These are phyloP conservation scores for Grigorovia jiainica DNA, from an alignment of 805 yeast genomes.

Conservation along the genomic window DNA sequence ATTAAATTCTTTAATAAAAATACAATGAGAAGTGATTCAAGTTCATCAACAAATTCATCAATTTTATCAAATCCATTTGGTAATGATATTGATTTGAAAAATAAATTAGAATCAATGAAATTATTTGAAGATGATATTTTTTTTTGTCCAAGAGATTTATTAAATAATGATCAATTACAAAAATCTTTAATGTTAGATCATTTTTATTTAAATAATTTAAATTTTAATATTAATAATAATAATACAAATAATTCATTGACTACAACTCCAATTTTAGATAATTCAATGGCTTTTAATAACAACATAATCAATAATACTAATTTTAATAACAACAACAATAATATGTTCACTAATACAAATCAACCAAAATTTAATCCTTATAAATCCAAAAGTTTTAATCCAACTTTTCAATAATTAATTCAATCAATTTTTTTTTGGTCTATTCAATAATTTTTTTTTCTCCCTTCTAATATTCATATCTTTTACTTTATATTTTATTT, in stretches of 20 bases:
- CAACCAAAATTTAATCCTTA: slow-evolving; percentile 48
- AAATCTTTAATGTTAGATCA: slow-evolving; percentile 22
- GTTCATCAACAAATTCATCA: slow-evolving; percentile 6
- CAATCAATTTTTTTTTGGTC: not conserved
- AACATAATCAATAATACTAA: not conserved
- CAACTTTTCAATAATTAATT: slow-evolving; percentile 32
- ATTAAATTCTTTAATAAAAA: slow-evolving; percentile 6
- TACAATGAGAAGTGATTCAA: slow-evolving; percentile 10
- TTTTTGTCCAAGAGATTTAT: slow-evolving; percentile 24
- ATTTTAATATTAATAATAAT: not conserved
- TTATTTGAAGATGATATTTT: slow-evolving; percentile 27
- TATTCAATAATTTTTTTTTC: too few relatives aligned
- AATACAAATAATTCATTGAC: not conserved
- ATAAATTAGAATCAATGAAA: slow-evolving; percentile 21
- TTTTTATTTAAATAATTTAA: slow-evolving; percentile 7
- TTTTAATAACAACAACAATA: slow-evolving; percentile 4
- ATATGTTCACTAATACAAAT: too few relatives aligned
- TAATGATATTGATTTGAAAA: slow-evolving; percentile 7
- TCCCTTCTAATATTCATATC: too few relatives aligned
- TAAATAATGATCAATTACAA: slow-evolving; percentile 21
- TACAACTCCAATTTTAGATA: not conserved
- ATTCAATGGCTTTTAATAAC: not conserved
- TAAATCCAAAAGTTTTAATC: slow-evolving; percentile 54
- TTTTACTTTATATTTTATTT: too few relatives aligned
- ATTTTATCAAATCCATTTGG: slow-evolving; percentile 1